Evolutionary conservation across 805 yeast species (phyloP), one percentile per base, ranked within the genome.

Genomic region (Kodamaea kaohsiungensis): DNA sequence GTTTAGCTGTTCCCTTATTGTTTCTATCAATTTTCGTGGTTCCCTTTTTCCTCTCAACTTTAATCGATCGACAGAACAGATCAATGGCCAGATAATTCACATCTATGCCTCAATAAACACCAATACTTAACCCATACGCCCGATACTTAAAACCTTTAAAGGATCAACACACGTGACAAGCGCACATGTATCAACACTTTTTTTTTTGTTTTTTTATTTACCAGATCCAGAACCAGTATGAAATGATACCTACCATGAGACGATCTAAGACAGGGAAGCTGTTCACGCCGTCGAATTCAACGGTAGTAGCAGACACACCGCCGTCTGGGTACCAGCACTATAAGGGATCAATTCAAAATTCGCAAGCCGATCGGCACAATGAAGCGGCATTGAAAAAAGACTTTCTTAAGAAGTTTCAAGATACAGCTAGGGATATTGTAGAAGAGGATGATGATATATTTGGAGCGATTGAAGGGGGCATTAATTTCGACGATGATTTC

Each of bases 401-500:
- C 37, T 50, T 68, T 15, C 61, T 69, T 13, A 59, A 59, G 43
- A 60, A 55, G 48, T 69, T 55, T 54, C 67, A 63, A 45, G 66
- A 62, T 45, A 40, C 45, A 3, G 45, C 45, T 10, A 40, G 25
- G 13, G 56, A 38, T 12, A 25, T 43, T 15, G 46, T n/a, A 35
- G 56, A 52, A 5, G 54, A 49, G 17, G 63, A 58, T n/a, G 59
- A 58, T 27, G 72, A 67, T 43, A 64, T 67, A 12, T 65, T 69
- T 58, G 71, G 69, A 10, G 59, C 63, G n/a, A 60, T 53, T 16
- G 61, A 60, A 49, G 66, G 60, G 5, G 59, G 55, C 15, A 53
- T 58, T 40, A 60, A 53, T 25, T 53, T 67, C 13, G 70, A 65
- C 17, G 67, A 64, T 30, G 70, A 67, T 17, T 68, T 68, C 58